phyloP scores from a whole-genome alignment of 2,329 filamentous ascomycete species.

The Emericellopsis atlantica region DNA sequence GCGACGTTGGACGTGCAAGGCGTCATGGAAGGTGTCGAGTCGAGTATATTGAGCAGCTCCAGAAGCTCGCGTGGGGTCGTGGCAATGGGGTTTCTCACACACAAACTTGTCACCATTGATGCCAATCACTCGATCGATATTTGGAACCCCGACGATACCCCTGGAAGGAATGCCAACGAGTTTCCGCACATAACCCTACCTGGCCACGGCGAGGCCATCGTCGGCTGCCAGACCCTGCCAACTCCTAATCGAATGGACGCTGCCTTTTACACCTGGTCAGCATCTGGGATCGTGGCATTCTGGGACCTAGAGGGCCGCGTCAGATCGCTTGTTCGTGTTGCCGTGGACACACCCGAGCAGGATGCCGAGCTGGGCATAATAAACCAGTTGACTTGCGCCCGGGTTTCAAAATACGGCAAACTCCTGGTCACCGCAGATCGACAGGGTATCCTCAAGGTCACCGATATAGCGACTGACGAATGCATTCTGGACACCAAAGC shows the following conservation, averaged over 20 bases:
- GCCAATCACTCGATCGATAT: slow-evolving; percentile 63
- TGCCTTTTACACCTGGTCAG: slow-evolving; percentile 83
- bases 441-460: slow-evolving; percentile 65
- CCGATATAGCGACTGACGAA: slow-evolving; percentile 48
- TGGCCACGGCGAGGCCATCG: slow-evolving; percentile 50
- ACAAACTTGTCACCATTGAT: slow-evolving; percentile 65
- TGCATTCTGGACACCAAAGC: slow-evolving; percentile 66
- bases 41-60: slow-evolving; percentile 24
- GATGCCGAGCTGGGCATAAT: slow-evolving; percentile 35
- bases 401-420: slow-evolving; percentile 46
- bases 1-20: slow-evolving; percentile 37
- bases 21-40: slow-evolving; percentile 26
- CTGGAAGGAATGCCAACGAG: slow-evolving; percentile 22
- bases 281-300: slow-evolving; percentile 65
- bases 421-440: slow-evolving; percentile 76
- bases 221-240: slow-evolving; percentile 59
- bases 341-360: slow-evolving; percentile 49
- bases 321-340: slow-evolving; percentile 50
- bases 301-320: slow-evolving; percentile 68
- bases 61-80: slow-evolving; percentile 35
- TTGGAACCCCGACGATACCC: slow-evolving; percentile 33
- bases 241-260: slow-evolving; percentile 48
- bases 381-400: slow-evolving; percentile 49
- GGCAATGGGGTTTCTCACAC: slow-evolving; percentile 55
- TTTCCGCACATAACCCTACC: slow-evolving; percentile 42